Base-by-base conservation (phyloP, 2,329 filamentous ascomycete species). In the Aureobasidium namibiae region DNA sequence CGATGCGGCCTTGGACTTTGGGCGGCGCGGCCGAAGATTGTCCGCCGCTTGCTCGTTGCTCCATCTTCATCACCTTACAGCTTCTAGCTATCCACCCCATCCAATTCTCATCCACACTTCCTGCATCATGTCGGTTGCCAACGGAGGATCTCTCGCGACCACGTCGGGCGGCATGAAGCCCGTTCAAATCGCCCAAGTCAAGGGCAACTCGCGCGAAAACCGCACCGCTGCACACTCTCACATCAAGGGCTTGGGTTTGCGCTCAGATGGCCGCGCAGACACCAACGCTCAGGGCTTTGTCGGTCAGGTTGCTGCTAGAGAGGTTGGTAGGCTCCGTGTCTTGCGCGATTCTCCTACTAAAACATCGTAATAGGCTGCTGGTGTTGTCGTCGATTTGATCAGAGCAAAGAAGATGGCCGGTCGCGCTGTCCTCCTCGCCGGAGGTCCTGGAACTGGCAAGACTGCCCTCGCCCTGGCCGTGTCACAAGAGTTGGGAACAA, bases 401-500 rank as follows among this genome's bases (percentile, higher is more conserved):
- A 89, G 88, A 72, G 87, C 90, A 61, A 95, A 96, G 79, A 97
- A 95, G 78, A 96, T 99, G 92, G 90, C 92, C 9, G 94, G 94
- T 54, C 85, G 94, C 67, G 94, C 92, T 62, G 91, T 99, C 56
- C 76, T 99, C 67, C 84, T 99, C 56, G 92, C 94, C 52, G 94
- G 94, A 68, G 94, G 94, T 8, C 94, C 94, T 31, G 94, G 92
- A 62, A 97, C 94, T 0, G 94, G 94, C 74, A 99, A 99, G 80
- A 99, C 94, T 29, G 94, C 94, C 29, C 84, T 99, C 64, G 94
- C 94, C 50, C 83, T 97, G 62, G 94, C 94, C 50, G 90, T 99
- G 67, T 95, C 90, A 74, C 94, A 97, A 76, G 94, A 99, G 74
- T 81, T 99, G 65, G 94, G 94, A 66, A 96, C 92, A 52, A 97